Evolutionary conservation across 495 filamentous ascomycete genomes (phyloP), one percentile per base, ranked within the genome.

Genomic region (Trichoderma parareesei): DNA sequence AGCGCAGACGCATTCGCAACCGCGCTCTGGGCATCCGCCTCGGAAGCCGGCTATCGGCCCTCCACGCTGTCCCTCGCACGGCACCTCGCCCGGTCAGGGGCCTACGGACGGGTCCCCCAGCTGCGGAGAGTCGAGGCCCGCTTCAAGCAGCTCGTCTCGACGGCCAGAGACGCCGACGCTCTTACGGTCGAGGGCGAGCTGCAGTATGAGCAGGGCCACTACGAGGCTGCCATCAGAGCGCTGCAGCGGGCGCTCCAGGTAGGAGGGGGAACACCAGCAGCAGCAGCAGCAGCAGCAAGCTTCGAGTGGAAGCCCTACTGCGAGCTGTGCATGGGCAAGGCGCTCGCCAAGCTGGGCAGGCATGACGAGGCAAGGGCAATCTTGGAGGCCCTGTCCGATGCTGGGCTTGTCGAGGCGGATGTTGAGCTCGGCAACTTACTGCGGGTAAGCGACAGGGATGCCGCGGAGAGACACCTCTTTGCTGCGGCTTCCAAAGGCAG

Each of bases 281-380:
- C n/a, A n/a, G n/a, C n/a, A n/a, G n/a, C 27, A 27, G 27, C 27
- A 27, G 38, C n/a, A 11, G 18, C 60, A 16, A 38, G 20, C 60
- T 64, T 64, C 20, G 48, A 64, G 40, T 64, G 63, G 63, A 38
- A 46, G 62, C 43, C 11, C 33, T 35, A 53, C 62, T 64, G 62
- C 38, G n/a, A 64, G 14, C 20, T 64, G 8, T 46, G 62, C 62
- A 53, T 64, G 27, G 62, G 62, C 10, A 57, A 57, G 37, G 20
- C 53, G 11, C 37, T 57, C 10, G 53, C 37, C 53, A 57, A 57
- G 37, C 35, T 14, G 53, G 37, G 18, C 53, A 35, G 27, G 53
- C 53, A 57, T 57, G 53, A 57, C 8, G 53, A 57, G 27, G 53
- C 53, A 14, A 20, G 53, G 11, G 53, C 53, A 57, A 35, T 37